A percentile compares a stretch with the other conserved stretches of the same genome.
These are phyloP conservation scores for Beauveria caledonica DNA, from an alignment of 2,329 filamentous ascomycete species.

Conservation along the genomic window DNA sequence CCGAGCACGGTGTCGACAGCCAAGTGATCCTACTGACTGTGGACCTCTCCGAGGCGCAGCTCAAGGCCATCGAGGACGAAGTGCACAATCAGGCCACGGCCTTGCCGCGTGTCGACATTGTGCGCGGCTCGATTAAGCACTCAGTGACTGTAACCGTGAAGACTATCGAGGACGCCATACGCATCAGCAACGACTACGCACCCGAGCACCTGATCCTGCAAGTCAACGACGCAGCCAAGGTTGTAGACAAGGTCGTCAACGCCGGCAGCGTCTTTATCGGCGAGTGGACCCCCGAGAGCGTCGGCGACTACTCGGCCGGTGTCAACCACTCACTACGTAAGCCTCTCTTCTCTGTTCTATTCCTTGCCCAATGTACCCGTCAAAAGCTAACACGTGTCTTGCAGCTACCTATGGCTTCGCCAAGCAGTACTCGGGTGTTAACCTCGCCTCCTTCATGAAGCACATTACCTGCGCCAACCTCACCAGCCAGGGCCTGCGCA, in stretches of 20 bases:
- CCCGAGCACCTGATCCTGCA: conserved; percentile 96
- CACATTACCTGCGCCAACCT: conserved; percentile 94
- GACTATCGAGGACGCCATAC: conserved; percentile 64
- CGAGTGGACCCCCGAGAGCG: conserved; percentile 93
- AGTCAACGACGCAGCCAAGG: conserved; percentile 63
- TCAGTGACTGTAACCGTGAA: conserved; percentile 77
- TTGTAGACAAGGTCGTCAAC: conserved; percentile 76
- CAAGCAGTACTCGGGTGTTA: conserved; percentile 97
- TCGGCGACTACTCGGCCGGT: conserved; percentile 95
- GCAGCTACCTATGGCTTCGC: conserved; percentile 94
- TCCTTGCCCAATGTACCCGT: not conserved
- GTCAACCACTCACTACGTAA: conserved; percentile 96
- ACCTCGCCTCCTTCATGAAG: conserved; percentile 91
- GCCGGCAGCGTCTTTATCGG: conserved; percentile 95
- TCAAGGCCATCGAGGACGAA: conserved; percentile 83
- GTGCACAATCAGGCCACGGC: conserved; percentile 80
- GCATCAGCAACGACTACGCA: conserved; percentile 85
- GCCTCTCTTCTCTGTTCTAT: conserved; percentile 28
- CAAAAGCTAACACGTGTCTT: conserved; percentile 15
- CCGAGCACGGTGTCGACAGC: conserved; percentile 92
- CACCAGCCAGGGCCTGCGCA: conserved; percentile 73
- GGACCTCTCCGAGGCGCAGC: conserved; percentile 62
- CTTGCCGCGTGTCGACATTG: conserved; percentile 85
- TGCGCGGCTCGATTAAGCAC: conserved; percentile 82
- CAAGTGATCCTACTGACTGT: conserved; percentile 90